These are phyloP conservation scores for Trifolium fragiferum DNA, from an alignment of 306 rosid genomes.

Conservation along the genomic window DNA sequence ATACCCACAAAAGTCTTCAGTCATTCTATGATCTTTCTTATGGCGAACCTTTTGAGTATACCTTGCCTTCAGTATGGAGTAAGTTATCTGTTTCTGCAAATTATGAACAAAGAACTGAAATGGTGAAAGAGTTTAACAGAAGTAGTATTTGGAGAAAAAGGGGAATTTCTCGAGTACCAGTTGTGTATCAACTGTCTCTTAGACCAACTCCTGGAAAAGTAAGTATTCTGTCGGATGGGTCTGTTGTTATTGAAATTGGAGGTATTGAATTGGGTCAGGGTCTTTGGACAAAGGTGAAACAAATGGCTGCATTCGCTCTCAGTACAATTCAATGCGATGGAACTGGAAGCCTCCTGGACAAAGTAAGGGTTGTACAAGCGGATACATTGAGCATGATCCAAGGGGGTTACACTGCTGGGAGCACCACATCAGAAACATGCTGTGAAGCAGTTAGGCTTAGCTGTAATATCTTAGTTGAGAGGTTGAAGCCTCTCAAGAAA, in stretches of 20 bases:
- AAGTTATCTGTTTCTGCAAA: conserved; percentile 64
- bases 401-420: conserved; percentile 89
- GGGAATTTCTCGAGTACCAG: conserved; percentile 83
- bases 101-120: conserved; percentile 58
- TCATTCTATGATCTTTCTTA: conserved; percentile 54
- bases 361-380: conserved; percentile 76
- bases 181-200: conserved; percentile 45
- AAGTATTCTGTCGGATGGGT: conserved; percentile 75
- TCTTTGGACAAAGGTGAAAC: conserved; percentile 97
- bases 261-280: conserved; percentile 98
- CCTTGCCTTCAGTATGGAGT: conserved; percentile 83
- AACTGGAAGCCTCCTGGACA: conserved; percentile 55
- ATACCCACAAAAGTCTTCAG: conserved; percentile 67
- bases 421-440: conserved; percentile 95
- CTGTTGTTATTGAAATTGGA: conserved; percentile 87
- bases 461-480: conserved; percentile 79
- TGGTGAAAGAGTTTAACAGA: conserved; percentile 67
- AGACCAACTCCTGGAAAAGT: conserved; percentile 86
- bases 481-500: conserved; percentile 69
- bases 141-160: conserved; percentile 74
- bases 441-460: conserved; percentile 85
- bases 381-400: conserved; percentile 83
- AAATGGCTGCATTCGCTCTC: conserved; percentile 83
- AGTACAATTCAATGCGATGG: conserved; percentile 60
- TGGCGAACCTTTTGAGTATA: conserved; percentile 78